Evolutionary conservation across 345 rosid genomes (phyloP), one percentile per base, ranked within the genome.

Genomic region (Gossypium raimondii): DNA sequence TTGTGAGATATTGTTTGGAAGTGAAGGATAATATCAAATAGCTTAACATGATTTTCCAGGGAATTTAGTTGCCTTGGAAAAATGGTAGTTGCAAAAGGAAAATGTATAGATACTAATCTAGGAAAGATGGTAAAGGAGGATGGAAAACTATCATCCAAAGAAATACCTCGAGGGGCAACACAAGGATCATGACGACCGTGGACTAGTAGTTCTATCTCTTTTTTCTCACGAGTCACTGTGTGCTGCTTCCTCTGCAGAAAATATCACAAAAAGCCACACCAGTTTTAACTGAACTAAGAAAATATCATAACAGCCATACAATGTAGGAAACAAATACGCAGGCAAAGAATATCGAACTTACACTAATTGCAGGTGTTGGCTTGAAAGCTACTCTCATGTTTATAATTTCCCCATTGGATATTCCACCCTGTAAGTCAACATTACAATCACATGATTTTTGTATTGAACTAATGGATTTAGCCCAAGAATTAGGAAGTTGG

Each of bases 121-220:
- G 38, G 41, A 60, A 25, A 41, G 22, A 68, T 2, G 34, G 48
- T 17, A 44, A 45, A 59, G 60, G 34, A 18, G 3, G 27, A 47
- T 3, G 44, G 55, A 16, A 27, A 57, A 45, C 22, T n/a, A 34
- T 38, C 48, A 22, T 50, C 12, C 16, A 10, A 16, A 20, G 48
- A 74, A 71, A 56, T 81, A 95, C 99, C 99, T 85, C 98, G 84
- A n/a, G 98, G 97, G 75, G 88, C 97, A 67, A 95, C 97, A 74
- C 99, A 95, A 7, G 98, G 99, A 86, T 93, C 99, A 78, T 93
- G 98, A 66, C 98, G 98, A 61, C 99, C 99, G 7, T 97, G 97
- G 0, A 94, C 97, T 45, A 89, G 85, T 65, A 95, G 85, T 74
- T 91, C 97, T 0, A 84, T 90, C 80, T 93, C 99, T 65, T 82